These are phyloP conservation scores for Austropuccinia psidii DNA, from an alignment of 1,284 basidiomycete genomes.

Conservation along the genomic window DNA sequence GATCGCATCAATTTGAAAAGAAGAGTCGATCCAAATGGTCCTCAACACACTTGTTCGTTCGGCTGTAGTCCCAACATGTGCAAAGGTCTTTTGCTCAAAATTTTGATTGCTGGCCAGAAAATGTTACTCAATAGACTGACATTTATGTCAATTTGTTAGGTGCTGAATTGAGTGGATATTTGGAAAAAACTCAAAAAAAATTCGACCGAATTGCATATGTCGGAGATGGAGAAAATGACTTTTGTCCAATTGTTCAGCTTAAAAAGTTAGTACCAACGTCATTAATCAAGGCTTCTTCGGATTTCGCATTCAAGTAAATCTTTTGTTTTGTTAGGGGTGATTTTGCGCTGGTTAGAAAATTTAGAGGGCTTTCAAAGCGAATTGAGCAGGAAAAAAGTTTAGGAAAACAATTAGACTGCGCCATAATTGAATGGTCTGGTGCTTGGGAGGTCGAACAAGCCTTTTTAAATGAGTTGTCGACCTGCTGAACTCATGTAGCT, in stretches of 20 bases:
- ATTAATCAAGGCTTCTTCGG: not conserved
- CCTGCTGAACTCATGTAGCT: no score
- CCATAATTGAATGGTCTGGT: constrained; percentile 2
- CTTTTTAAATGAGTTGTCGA: not conserved
- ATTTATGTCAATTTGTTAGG: constrained; percentile 35
- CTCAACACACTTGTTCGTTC: constrained; percentile 45
- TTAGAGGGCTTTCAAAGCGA: constrained; percentile 45
- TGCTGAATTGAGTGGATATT: constrained; percentile 45
- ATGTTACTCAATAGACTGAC: not conserved
- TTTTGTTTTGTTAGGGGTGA: constrained; percentile 39
- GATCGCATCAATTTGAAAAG: constrained; percentile 40
- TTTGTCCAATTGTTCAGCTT: constrained; percentile 40
- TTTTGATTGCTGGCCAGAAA: not conserved
- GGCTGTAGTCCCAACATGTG: constrained; percentile 48
- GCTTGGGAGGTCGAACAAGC: constrained; percentile 27
- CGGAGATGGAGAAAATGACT: constrained; percentile 48
- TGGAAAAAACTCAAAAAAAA: not conserved
- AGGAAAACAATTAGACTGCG: not conserved
- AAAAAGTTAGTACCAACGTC: not conserved
- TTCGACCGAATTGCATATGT: constrained; percentile 47
- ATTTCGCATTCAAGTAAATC: not conserved
- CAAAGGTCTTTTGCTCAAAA: constrained; percentile 41
- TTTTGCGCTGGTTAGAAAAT: constrained; percentile 43
- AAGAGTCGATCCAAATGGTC: constrained; percentile 39
- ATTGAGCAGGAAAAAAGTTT: constrained; percentile 41